phyloP scores from a whole-genome alignment of 768 basidiomycete genomes.

The Macrolepiota albuminosa region DNA sequence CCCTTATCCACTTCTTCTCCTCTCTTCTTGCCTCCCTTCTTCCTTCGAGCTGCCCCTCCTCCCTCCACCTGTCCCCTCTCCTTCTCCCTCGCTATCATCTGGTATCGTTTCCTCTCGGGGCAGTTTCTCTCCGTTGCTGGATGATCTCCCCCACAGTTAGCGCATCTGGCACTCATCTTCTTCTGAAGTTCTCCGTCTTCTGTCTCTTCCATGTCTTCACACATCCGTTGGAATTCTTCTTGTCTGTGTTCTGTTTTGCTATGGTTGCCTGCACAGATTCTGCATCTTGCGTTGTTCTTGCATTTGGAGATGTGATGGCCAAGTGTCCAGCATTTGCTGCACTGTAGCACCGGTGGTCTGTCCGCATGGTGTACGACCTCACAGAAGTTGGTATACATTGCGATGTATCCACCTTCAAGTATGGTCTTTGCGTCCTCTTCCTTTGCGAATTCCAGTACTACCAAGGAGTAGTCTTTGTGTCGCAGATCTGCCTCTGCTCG shows the following conservation, averaged over 20 bases:
- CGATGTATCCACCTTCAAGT: neutral
- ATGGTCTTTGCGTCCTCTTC: neutral
- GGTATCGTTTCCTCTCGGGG: neutral
- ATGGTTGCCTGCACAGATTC: neutral
- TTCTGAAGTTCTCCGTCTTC: neutral
- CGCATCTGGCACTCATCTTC: neutral
- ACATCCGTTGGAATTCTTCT: neutral
- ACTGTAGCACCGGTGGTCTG: too few relatives aligned
- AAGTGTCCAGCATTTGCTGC: too few relatives aligned
- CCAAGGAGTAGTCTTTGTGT: too few relatives aligned
- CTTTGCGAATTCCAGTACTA: neutral
- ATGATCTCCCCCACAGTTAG: neutral
- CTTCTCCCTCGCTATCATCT: neutral
- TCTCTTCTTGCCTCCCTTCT: too few relatives aligned
- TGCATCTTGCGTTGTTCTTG: neutral
- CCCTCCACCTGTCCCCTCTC: neutral
- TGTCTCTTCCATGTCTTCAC: neutral
- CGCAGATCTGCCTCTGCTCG: neutral
- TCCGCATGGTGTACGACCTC: too few relatives aligned
- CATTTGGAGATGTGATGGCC: neutral
- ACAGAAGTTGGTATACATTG: too few relatives aligned
- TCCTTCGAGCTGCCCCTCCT: neutral
- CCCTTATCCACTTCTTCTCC: too few relatives aligned
- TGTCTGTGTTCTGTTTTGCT: neutral
- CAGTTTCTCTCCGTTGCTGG: neutral